A percentile compares a stretch with the other conserved stretches of the same genome.
Conservation (phyloP, 2,329 filamentous ascomycete species). For the Cladophialophora psammophila region DNA sequence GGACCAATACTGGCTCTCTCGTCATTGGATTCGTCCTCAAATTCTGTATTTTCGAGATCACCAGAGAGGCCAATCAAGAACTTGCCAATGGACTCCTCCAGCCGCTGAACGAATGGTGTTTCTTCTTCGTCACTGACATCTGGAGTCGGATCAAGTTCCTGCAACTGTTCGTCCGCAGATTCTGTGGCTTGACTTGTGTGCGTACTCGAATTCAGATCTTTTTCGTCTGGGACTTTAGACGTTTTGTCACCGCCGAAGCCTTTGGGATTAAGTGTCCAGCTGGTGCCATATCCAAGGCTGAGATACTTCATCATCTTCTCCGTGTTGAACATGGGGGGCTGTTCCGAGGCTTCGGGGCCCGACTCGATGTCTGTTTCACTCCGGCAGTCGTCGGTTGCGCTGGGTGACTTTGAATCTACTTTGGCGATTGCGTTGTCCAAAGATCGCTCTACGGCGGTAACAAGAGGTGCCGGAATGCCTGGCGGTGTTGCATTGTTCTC, state of each 20-base stretch:
- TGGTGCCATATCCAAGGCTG: conserved; percentile 58
- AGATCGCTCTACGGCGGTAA: conserved; percentile 42
- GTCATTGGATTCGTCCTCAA: conserved; percentile 46
- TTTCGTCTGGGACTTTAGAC: background rate
- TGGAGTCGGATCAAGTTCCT: conserved; percentile 37
- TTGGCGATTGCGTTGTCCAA: conserved; percentile 36
- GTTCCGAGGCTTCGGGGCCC: conserved; percentile 32
- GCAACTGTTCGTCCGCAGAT: conserved; percentile 21
- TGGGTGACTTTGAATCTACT: conserved; percentile 18
- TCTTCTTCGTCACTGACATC: conserved; percentile 40
- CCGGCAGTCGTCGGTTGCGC: conserved; percentile 20
- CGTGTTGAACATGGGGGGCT: conserved; percentile 47
- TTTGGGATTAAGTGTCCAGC: conserved; percentile 53
- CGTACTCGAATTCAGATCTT: conserved; percentile 2
- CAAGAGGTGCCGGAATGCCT: conserved; percentile 55
- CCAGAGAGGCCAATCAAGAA: conserved; percentile 55
- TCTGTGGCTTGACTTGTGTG: conserved; percentile 1
- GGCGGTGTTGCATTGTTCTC: conserved; percentile 43
- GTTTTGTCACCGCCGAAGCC: conserved; percentile 29
- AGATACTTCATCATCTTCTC: conserved; percentile 59
- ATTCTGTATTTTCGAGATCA: conserved; percentile 49
- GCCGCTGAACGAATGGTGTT: conserved; percentile 35
- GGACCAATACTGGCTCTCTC: conserved; percentile 26
- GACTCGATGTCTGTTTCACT: conserved; percentile 24
- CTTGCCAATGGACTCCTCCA: conserved; percentile 44